Base-by-base conservation (phyloP, 148 eudicot genomes). In the Cornus florida region DNA sequence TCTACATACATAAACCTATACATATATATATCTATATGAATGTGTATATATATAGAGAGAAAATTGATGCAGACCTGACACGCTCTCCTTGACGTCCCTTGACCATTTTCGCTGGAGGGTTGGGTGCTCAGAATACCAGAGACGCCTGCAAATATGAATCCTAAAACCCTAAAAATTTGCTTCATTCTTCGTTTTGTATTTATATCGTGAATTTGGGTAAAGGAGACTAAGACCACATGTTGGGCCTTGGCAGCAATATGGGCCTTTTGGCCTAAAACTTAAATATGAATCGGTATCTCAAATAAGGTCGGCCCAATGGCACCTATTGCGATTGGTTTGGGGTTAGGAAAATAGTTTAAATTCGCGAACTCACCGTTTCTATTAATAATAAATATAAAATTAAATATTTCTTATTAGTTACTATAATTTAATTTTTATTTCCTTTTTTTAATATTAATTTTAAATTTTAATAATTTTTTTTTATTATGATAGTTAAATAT, bases 31-130 rank as follows among this genome's bases (percentile, higher is more conserved):
- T 9, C 7, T 11, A 39, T n/a, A 53, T 31, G 19, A 4, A 19
- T 22, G 14, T 12, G 1, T 10, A 5, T 12, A 78, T n/a, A 4
- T 11, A 75, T 1, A 35, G 38, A 35, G 28, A 28, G 1, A 28
- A 28, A 28, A 28, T 28, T 35, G 38, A 35, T 2, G 0, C 33
- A 53, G 38, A 88, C 94, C 94, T 91, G 70, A 91, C 86, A 38
- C 97, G 93, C 82, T 93, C 97, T 33, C 97, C 97, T 84, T 93
- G 92, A 71, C 97, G 91, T 31, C 93, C 97, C 82, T 91, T 93
- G 73, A 91, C 93, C 97, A 91, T 93, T 87, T 80, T 84, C 72
- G 84, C n/a, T 19, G 17, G 68, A 75, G 71, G 13, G 10, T 74
- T 33, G 14, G 70, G 79, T 11, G 31, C 9, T 33, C 65, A 23